A percentile compares a stretch with the other conserved stretches of the same genome.
Conservation (phyloP, 192 early-diverging fungal species). For the Gamsiella multidivaricata region DNA sequence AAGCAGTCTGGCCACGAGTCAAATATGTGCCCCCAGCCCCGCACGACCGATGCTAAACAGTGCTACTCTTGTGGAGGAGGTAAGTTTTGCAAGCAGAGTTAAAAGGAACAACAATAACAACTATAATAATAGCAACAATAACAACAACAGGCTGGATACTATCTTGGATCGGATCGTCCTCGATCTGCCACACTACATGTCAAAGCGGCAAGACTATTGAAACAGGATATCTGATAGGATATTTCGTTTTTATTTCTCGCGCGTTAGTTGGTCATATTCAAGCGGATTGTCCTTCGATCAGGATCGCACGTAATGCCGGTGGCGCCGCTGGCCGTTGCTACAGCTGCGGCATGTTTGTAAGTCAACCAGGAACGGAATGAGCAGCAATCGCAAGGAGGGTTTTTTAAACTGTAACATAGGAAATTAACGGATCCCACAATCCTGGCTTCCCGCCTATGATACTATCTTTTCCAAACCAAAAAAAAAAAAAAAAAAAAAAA, state of each 20-base stretch:
- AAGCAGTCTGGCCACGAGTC: constrained; percentile 65
- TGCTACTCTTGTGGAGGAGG: constrained; percentile 68
- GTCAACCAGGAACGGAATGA: too few relatives aligned
- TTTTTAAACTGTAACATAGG: too few relatives aligned
- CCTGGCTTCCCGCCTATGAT: too few relatives aligned
- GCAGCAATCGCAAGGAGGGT: too few relatives aligned
- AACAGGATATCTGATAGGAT: background rate
- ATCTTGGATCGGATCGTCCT: background rate
- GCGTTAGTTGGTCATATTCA: constrained; percentile 66
- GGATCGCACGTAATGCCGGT: constrained; percentile 40
- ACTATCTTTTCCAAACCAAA: too few relatives aligned
- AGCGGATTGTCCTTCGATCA: constrained; percentile 61
- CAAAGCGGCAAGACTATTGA: too few relatives aligned
- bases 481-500: too few relatives aligned
- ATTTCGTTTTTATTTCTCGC: constrained; percentile 1
- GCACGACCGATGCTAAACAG: constrained; percentile 58
- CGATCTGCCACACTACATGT: background rate
- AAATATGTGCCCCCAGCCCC: constrained; percentile 59
- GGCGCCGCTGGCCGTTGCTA: constrained; percentile 53
- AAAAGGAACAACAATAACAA: too few relatives aligned
- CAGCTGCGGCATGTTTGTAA: constrained; percentile 63
- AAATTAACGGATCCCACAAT: too few relatives aligned
- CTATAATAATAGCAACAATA: too few relatives aligned
- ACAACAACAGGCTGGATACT: too few relatives aligned
- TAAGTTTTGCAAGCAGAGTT: constrained; percentile 14